These are phyloP conservation scores for Ceratocystiopsis brevicomis DNA, from an alignment of 2,329 filamentous ascomycete genomes.

Conservation along the genomic window DNA sequence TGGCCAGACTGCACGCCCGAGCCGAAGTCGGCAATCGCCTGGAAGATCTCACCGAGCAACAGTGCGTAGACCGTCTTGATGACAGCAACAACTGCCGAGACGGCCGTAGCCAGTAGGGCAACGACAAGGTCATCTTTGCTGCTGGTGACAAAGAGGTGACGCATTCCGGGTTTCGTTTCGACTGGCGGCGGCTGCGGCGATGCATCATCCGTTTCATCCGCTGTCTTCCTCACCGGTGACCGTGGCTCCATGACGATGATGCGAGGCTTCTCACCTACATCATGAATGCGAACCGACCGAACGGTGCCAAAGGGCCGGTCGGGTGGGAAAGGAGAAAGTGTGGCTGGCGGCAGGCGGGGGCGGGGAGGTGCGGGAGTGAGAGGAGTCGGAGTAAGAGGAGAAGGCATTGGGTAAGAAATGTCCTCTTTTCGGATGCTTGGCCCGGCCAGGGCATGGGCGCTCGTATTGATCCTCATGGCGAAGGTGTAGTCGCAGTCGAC, in stretches of 20 bases:
- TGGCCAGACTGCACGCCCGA: conserved; percentile 17
- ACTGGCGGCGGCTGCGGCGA: background rate
- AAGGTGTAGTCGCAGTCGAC: background rate
- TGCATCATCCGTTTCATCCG: background rate
- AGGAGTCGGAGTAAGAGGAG: too few relatives aligned
- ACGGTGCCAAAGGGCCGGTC: background rate
- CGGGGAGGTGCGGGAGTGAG: too few relatives aligned
- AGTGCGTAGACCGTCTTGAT: conserved; percentile 47
- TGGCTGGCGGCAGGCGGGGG: too few relatives aligned
- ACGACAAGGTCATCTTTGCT: conserved; percentile 36
- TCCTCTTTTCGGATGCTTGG: conserved; percentile 1
- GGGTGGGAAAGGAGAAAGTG: too few relatives aligned
- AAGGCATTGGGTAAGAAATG: conserved; percentile 2
- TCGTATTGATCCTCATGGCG: background rate
- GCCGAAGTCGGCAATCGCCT: conserved; percentile 48
- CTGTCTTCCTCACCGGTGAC: background rate
- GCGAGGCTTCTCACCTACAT: conserved; percentile 1
- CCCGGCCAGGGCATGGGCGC: too few relatives aligned
- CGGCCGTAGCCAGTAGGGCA: conserved; percentile 33
- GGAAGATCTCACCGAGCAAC: conserved; percentile 57
- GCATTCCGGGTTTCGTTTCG: conserved; percentile 7
- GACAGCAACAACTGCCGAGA: conserved; percentile 40
- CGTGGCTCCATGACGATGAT: conserved; percentile 1
- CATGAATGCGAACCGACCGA: conserved; percentile 2
- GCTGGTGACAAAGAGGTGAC: conserved; percentile 51